Percentiles rank a stretch among this genome's conserved stretches.
These are phyloP conservation scores for Batkoa obscura DNA, from an alignment of 371 early-diverging fungal species.

Conservation along the genomic window DNA sequence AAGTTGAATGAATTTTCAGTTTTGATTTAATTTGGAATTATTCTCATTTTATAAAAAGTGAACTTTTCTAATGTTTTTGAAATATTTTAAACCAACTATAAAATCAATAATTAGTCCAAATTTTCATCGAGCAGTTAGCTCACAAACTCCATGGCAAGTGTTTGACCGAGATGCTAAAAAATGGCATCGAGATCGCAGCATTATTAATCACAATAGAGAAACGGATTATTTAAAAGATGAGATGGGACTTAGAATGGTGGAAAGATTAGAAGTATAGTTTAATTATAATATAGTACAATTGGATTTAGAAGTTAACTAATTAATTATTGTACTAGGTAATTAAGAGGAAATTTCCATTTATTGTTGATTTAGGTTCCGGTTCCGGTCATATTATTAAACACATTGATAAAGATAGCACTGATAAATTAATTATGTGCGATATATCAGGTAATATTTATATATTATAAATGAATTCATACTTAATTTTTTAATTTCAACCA, in stretches of 20 bases:
- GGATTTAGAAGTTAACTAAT: too few relatives aligned
- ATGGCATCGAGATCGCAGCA: constrained; percentile 63
- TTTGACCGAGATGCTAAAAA: constrained; percentile 58
- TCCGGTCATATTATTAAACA: constrained; percentile 72
- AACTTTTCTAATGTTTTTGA: too few relatives aligned
- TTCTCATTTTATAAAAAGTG: too few relatives aligned
- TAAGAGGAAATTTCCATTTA: constrained; percentile 58
- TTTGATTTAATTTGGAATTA: too few relatives aligned
- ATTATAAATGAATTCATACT: neutral
- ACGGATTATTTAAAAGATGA: constrained; percentile 87
- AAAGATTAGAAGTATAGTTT: constrained; percentile 36
- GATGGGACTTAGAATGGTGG: constrained; percentile 68
- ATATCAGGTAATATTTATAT: constrained; percentile 31
- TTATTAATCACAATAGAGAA: constrained; percentile 32
- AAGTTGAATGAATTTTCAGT: too few relatives aligned
- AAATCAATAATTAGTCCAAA: too few relatives aligned
- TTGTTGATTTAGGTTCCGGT: constrained; percentile 81
- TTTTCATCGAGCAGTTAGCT: too few relatives aligned
- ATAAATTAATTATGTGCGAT: constrained; percentile 72
- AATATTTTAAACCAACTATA: too few relatives aligned
- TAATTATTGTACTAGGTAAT: constrained; percentile 15
- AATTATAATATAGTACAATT: too few relatives aligned
- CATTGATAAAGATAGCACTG: constrained; percentile 54
- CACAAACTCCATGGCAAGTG: constrained; percentile 9
- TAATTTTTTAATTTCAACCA: too few relatives aligned